Evolutionary conservation across 441 rosid species (phyloP).

Genomic region (Erodium moschatum): DNA sequence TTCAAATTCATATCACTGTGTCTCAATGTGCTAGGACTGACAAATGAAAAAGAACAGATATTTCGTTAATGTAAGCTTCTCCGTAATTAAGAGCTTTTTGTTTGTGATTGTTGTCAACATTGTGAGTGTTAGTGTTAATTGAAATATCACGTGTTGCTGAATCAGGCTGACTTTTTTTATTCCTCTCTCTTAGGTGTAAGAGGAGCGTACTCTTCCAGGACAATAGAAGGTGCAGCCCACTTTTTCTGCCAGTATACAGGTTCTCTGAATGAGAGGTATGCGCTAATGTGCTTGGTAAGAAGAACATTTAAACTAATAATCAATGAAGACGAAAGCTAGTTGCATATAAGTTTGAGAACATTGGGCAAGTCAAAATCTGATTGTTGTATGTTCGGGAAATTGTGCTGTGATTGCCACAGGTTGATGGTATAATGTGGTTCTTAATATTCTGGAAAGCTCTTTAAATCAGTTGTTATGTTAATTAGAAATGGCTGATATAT

Average conservation of each 20-base stretch:
- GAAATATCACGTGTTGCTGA: constrained; percentile 8
- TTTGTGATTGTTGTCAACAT: neutral
- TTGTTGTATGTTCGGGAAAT: neutral
- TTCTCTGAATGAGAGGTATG: constrained; percentile 48
- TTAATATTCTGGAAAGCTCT: neutral
- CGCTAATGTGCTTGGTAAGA: constrained; percentile 8
- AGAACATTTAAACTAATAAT: neutral
- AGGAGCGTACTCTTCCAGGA: constrained; percentile 67
- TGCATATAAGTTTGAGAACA: constrained; percentile 1
- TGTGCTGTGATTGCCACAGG: neutral
- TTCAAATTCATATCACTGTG: neutral
- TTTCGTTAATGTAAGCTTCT: neutral
- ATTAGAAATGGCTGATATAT: constrained; percentile 16
- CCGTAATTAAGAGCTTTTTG: neutral
- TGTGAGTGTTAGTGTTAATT: neutral
- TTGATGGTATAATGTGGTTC: neutral
- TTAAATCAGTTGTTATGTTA: constrained; percentile 10
- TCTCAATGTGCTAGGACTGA: neutral
- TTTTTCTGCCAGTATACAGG: constrained; percentile 55
- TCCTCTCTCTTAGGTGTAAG: constrained; percentile 45
- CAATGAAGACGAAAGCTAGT: neutral
- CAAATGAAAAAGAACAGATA: neutral
- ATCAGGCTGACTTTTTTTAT: constrained; percentile 16
- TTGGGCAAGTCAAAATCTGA: neutral
- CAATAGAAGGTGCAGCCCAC: constrained; percentile 48